These are phyloP conservation scores for Dysphania ambrosioides DNA, from an alignment of 148 eudicot species.

Conservation along the genomic window DNA sequence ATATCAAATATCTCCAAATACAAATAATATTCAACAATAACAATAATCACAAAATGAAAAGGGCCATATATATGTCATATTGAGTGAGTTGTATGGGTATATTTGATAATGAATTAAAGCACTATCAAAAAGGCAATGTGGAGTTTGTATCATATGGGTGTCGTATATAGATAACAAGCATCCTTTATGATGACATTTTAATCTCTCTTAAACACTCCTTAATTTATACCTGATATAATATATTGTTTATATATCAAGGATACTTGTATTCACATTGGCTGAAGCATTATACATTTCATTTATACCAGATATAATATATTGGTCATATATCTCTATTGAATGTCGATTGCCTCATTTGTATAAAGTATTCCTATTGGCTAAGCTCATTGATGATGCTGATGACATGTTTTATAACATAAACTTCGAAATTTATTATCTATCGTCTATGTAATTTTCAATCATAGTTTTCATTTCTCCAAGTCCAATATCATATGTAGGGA, in stretches of 20 bases:
- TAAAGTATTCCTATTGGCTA: not conserved
- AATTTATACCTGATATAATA: no score
- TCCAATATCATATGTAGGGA: not conserved
- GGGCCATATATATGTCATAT: constrained; percentile 4
- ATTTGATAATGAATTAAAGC: constrained; percentile 17
- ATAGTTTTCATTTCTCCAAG: not conserved
- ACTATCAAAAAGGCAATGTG: constrained; percentile 19
- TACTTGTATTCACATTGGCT: no score
- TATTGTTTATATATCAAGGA: no score
- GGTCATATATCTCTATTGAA: no score
- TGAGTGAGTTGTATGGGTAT: constrained; percentile 15
- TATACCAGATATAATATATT: no score
- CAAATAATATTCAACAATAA: constrained; percentile 2
- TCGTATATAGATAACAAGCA: constrained; percentile 22
- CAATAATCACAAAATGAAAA: constrained; percentile 9
- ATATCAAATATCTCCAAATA: no score
- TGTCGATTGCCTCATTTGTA: not conserved
- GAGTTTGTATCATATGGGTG: constrained; percentile 20
- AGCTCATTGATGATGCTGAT: not conserved
- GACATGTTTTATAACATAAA: not conserved
- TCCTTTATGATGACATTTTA: constrained; percentile 13
- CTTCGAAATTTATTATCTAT: not conserved
- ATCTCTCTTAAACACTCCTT: constrained; percentile 7
- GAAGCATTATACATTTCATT: no score
- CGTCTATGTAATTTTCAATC: not conserved